phyloP scores from a whole-genome alignment of 106 monocot genomes.

The Posidonia australis region DNA sequence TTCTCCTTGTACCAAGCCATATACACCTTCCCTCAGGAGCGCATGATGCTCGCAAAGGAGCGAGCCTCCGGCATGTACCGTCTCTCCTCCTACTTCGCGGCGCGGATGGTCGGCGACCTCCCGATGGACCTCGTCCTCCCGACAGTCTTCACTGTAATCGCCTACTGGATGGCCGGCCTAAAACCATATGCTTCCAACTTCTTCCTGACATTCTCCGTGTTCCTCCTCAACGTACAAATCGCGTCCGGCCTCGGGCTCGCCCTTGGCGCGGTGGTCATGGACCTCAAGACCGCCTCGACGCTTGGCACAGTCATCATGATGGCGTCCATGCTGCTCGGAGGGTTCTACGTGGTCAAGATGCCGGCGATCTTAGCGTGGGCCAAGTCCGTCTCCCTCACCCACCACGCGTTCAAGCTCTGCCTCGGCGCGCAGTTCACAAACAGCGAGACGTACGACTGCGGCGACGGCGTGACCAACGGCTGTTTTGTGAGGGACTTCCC shows the following conservation, averaged over 20 bases:
- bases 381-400: constrained; percentile 35
- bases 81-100: constrained; percentile 54
- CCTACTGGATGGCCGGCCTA: constrained; percentile 55
- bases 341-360: constrained; percentile 48
- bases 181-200: constrained; percentile 16
- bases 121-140: constrained; percentile 62
- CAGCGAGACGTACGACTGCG: constrained; percentile 17
- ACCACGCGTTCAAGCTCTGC: constrained; percentile 37
- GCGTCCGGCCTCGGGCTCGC: constrained; percentile 48
- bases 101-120: constrained; percentile 35
- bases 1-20: constrained; percentile 46
- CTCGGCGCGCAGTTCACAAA: constrained; percentile 29
- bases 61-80: constrained; percentile 56
- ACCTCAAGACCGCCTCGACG: constrained; percentile 38
- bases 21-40: constrained; percentile 63
- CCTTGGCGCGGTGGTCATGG: constrained; percentile 41
- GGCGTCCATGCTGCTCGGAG: constrained; percentile 49
- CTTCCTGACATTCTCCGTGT: constrained; percentile 15
- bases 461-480: background rate
- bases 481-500: constrained; percentile 21
- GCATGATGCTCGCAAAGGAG: constrained; percentile 44
- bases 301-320: constrained; percentile 42
- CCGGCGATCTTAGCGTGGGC: constrained; percentile 53
- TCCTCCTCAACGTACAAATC: constrained; percentile 23
- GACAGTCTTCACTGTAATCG: constrained; percentile 15